Percentiles rank a stretch among this genome's conserved stretches.
These are phyloP conservation scores for Termitomyces sp. DNA, from an alignment of 768 basidiomycete genomes.

Conservation along the genomic window DNA sequence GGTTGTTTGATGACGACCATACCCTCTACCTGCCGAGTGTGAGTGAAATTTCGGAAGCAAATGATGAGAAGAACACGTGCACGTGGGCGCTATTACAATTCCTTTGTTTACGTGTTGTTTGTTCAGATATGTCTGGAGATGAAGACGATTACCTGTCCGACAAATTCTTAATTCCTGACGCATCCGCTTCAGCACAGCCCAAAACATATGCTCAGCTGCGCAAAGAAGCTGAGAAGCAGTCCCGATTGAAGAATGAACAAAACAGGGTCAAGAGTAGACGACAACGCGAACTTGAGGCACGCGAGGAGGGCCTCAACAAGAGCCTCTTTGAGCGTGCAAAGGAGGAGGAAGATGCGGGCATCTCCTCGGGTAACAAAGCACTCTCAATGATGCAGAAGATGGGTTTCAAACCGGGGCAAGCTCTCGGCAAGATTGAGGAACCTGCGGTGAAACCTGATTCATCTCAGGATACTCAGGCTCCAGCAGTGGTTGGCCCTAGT, in stretches of 20 bases:
- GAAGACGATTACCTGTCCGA: slow-evolving; percentile 82
- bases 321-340: slow-evolving; percentile 76
- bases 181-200: slow-evolving; percentile 29
- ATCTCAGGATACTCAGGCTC: background rate
- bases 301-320: slow-evolving; percentile 72
- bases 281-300: slow-evolving; percentile 67
- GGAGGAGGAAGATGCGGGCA: slow-evolving; percentile 53
- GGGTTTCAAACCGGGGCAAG: slow-evolving; percentile 85
- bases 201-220: slow-evolving; percentile 71
- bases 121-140: slow-evolving; percentile 52
- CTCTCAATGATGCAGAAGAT: slow-evolving; percentile 91
- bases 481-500: background rate
- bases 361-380: slow-evolving; percentile 63
- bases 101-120: slow-evolving; percentile 17
- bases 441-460: slow-evolving; percentile 2
- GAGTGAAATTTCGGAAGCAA: background rate
- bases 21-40: background rate
- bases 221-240: slow-evolving; percentile 53
- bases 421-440: slow-evolving; percentile 49
- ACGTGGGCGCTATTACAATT: background rate
- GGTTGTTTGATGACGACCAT: slow-evolving; percentile 15
- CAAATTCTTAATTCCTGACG: slow-evolving; percentile 62
- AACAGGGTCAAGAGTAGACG: slow-evolving; percentile 59
- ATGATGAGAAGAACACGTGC: background rate
- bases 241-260: slow-evolving; percentile 62